These are phyloP conservation scores for Paramecium bursaria DNA, from an alignment of 73 alveolate species.

Conservation along the genomic window DNA sequence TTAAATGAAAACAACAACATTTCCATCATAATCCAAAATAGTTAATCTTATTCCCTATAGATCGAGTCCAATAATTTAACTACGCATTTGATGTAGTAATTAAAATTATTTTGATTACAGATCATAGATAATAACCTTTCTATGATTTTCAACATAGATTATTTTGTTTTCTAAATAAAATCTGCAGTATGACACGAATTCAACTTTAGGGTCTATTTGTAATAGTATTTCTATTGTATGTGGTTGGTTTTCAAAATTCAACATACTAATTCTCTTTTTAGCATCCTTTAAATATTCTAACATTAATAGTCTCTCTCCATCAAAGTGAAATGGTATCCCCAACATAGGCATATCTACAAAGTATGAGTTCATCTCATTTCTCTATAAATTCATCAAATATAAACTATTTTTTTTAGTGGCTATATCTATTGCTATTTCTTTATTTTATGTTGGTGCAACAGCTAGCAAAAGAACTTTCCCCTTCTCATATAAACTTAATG, in stretches of 20 bases:
- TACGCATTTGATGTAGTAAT: not conserved
- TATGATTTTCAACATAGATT: conserved; percentile 23
- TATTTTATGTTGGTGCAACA: conserved; percentile 47
- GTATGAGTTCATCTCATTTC: not conserved
- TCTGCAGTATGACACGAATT: conserved; percentile 1
- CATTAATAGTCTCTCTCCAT: conserved; percentile 47
- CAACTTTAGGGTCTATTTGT: conserved; percentile 4
- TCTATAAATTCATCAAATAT: conserved; percentile 37
- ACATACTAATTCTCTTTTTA: conserved; percentile 25
- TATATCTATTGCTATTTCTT: conserved; percentile 35
- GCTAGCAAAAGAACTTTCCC: conserved; percentile 5
- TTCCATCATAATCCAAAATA: not conserved
- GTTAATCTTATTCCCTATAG: not conserved
- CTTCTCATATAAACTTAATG: conserved; percentile 19
- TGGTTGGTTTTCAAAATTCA: conserved; percentile 3
- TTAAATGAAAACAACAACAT: not conserved
- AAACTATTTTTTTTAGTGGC: conserved; percentile 50
- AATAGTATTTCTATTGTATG: not conserved
- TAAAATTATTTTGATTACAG: not conserved
- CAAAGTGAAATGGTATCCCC: conserved; percentile 60
- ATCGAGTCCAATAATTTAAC: not conserved
- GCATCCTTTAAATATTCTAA: conserved; percentile 57
- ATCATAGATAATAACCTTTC: not conserved
- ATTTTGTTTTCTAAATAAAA: not conserved
- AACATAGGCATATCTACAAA: conserved; percentile 60